Evolutionary conservation across 495 filamentous ascomycete genomes (phyloP).

Genomic region (Trypethelium eluteriae): DNA sequence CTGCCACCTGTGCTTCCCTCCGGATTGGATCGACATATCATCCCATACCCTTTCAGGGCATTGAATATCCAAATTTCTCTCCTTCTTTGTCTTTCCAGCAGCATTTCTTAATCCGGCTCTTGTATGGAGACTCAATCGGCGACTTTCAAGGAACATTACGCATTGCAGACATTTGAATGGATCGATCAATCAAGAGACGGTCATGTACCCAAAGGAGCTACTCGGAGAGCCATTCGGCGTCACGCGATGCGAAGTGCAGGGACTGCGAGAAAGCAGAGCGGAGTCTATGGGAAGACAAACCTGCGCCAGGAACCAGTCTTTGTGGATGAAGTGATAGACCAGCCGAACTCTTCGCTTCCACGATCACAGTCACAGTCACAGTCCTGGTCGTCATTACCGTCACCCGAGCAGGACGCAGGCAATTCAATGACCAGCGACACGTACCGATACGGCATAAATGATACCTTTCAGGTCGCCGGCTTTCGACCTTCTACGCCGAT

Average conservation of each 20-base stretch:
- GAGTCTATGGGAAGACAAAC: conserved; percentile 21
- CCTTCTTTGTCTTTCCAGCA: neutral
- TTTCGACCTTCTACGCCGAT: neutral
- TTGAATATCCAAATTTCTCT: neutral
- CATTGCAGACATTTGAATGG: neutral
- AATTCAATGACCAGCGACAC: neutral
- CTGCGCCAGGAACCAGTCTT: conserved; percentile 18
- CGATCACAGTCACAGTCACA: neutral
- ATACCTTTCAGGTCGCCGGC: neutral
- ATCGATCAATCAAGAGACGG: conserved; percentile 2
- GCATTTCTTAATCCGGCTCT: neutral
- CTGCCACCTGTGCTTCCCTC: too few relatives aligned
- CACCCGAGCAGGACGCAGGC: neutral
- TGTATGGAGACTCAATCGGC: neutral
- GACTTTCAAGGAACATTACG: neutral
- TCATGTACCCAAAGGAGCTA: neutral
- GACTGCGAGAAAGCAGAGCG: conserved; percentile 20
- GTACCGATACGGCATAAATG: neutral
- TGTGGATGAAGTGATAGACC: neutral
- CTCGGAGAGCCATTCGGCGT: conserved; percentile 25
- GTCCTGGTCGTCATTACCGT: neutral
- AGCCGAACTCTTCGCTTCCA: conserved; percentile 7
- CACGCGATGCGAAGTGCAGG: conserved; percentile 30
- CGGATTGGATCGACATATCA: too few relatives aligned
- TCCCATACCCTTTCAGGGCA: neutral